Conservation (phyloP, 495 filamentous ascomycete genomes). For the Podospora australis region DNA sequence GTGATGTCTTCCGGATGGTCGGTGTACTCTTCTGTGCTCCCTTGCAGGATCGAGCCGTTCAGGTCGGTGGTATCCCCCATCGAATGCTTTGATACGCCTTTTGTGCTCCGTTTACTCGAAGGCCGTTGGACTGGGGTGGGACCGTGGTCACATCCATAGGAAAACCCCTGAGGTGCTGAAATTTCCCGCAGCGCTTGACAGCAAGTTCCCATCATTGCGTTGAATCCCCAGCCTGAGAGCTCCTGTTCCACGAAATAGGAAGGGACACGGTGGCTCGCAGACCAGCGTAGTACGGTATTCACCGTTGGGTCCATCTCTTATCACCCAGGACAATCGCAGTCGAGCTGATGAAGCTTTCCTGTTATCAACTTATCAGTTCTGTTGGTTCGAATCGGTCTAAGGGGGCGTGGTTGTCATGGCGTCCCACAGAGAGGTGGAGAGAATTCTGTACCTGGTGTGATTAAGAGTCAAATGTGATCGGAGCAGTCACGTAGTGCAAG, state of each 20-base stretch:
- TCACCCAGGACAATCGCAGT: no score
- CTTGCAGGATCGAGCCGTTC: no score
- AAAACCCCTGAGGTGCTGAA: not conserved
- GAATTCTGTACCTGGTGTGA: no score
- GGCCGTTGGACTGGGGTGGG: no score
- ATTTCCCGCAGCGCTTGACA: not conserved
- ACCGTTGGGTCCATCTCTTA: no score
- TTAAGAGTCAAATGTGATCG: no score
- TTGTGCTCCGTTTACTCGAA: no score
- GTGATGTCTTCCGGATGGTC: constrained; percentile 1
- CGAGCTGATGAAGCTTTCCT: no score
- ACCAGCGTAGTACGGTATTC: not conserved
- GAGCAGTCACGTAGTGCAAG: no score
- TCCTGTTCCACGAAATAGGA: not conserved
- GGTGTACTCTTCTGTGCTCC: not conserved
- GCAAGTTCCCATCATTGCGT: not conserved
- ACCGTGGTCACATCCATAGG: not conserved
- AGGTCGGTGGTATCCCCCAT: not conserved
- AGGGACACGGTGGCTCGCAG: not conserved
- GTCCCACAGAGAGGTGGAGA: not conserved
- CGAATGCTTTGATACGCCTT: no score
- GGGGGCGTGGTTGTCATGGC: not conserved
- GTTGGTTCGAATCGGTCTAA: not conserved
- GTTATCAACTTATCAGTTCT: not conserved
- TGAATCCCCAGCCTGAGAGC: not conserved